Evolutionary conservation across 225 moss, liverwort and hornwort genomes (phyloP).

Genomic region (Rhytidiadelphus loreus): DNA sequence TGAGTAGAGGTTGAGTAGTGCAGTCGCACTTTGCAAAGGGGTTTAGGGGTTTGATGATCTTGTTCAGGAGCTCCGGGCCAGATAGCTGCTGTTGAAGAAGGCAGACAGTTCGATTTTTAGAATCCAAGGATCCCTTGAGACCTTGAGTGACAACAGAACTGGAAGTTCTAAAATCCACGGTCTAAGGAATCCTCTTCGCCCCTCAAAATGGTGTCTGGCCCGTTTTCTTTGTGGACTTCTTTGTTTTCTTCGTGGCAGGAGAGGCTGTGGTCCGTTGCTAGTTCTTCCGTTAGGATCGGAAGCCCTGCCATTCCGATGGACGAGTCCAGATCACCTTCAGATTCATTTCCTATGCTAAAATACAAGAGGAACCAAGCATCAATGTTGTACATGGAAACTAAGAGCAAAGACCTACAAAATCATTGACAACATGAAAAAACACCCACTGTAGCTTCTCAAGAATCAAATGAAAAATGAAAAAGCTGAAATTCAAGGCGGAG

Average conservation of each 20-base stretch:
- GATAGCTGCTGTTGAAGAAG: neutral
- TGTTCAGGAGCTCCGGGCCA: neutral
- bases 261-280: neutral
- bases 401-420: neutral
- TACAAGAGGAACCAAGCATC: neutral
- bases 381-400: neutral
- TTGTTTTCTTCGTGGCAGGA: neutral
- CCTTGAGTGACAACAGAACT: neutral
- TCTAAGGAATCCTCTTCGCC: neutral
- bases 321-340: neutral
- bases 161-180: neutral
- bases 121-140: neutral
- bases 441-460: slow-evolving; percentile 3
- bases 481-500: neutral
- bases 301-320: neutral
- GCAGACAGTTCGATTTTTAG: neutral
- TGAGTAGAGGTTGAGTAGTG: no score
- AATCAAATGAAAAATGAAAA: neutral
- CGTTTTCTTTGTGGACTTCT: neutral
- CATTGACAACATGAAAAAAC: neutral
- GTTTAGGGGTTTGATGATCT: neutral
- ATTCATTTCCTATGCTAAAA: neutral
- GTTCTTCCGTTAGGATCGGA: neutral
- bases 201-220: no score
- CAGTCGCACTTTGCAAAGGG: neutral